Evolutionary conservation across 805 yeast species (phyloP).

Genomic region (Cyberlindnera amylophila): DNA sequence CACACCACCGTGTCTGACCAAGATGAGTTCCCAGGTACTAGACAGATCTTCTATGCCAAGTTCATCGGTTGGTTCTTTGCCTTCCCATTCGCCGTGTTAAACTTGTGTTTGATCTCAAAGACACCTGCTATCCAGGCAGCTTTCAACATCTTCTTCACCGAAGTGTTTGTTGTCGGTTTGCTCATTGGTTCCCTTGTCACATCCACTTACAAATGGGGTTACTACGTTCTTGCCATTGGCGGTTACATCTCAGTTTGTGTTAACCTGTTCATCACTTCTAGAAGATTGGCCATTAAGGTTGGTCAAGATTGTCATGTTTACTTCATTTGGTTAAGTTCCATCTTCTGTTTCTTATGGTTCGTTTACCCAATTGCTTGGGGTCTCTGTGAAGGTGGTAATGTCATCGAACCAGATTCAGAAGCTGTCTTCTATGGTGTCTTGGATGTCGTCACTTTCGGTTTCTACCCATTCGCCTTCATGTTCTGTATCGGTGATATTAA

Average conservation of each 20-base stretch:
- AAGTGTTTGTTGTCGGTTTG: conserved; percentile 48
- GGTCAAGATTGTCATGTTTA: conserved; percentile 28
- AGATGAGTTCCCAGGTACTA: conserved; percentile 31
- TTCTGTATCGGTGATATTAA: conserved; percentile 13
- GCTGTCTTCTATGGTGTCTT: conserved; percentile 51
- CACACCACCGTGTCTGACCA: conserved; percentile 40
- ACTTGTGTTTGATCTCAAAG: conserved; percentile 30
- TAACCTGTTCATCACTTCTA: conserved; percentile 30
- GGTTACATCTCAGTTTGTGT: conserved; percentile 38
- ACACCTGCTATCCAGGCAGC: conserved; percentile 28
- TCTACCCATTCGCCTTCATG: conserved; percentile 36
- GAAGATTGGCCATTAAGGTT: conserved; percentile 26
- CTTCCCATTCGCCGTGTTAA: conserved; percentile 42
- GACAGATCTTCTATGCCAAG: conserved; percentile 56
- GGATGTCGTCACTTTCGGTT: conserved; percentile 40
- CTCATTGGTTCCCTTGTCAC: conserved; percentile 53
- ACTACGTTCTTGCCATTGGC: conserved; percentile 50
- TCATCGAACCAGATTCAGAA: conserved; percentile 49
- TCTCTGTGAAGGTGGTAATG: conserved; percentile 53
- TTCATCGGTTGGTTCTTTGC: conserved; percentile 56
- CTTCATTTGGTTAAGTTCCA: conserved; percentile 49
- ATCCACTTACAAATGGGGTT: conserved; percentile 67
- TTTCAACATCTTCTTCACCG: conserved; percentile 39
- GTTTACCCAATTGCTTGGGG: conserved; percentile 49
- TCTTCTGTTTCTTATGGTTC: conserved; percentile 35